Evolutionary conservation across 1,284 basidiomycete species (phyloP), one percentile per base, ranked within the genome.

Genomic region (Wallemia ichthyophaga): DNA sequence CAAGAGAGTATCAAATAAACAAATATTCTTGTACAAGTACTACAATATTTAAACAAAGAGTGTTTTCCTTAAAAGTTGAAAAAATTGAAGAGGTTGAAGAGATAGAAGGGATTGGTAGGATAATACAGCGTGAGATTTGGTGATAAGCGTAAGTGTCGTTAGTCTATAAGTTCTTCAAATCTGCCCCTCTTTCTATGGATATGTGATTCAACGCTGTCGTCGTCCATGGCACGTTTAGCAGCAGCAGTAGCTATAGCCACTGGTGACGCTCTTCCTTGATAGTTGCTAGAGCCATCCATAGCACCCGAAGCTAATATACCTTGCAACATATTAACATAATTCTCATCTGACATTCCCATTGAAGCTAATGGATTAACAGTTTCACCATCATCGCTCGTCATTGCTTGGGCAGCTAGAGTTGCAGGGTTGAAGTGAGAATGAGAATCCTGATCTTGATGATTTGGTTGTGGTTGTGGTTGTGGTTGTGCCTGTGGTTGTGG

Each of bases 321-420:
- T 27, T 78, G 77, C 63, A 84, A 66, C 60, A 84, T 82, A 63
- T 74, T 68, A 58, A 74, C 75, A 67, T 83, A 84, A 68, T 82
- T 79, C 66, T 84, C 81, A 64, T 83, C 81, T 21, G 79, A 77
- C 31, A 84, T 73, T 21, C 80, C 81, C 76, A 83, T 79, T 19
- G 78, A 80, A 24, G 78, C 79, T 21, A 83, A 72, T 15, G 80
- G 79, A 68, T 83, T 82, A 63, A 82, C 55, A 25, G 55, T 76
- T 25, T 48, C 21, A 17, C 59, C 59, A 24, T 55, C 53, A 2
- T 23, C n/a, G 17, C 37, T 33, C 25, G 57, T 17, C 25, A 27
- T 28, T 2, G 48, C 58, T 23, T 28, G 33, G 1, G 60, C 33
- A 33, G 25, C 37, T 24, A 58, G 27, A 2, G 61, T 27, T 25